phyloP scores from a whole-genome alignment of 1,284 basidiomycete species.

The Mycena sp. region DNA sequence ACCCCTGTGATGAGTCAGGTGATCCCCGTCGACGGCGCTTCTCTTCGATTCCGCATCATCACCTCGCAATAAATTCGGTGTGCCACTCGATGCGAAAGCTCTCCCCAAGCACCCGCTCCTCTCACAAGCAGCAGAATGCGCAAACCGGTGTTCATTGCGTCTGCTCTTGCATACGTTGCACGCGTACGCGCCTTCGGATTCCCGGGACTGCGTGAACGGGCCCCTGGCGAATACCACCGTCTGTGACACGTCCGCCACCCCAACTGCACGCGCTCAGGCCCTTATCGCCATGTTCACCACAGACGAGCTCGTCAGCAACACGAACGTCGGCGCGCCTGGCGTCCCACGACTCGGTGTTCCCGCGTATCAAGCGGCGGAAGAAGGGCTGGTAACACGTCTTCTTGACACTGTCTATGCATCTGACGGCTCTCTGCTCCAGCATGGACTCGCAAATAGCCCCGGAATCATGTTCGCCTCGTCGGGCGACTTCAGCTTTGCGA shows the following conservation, averaged over 20 bases:
- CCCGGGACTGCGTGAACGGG: constrained; percentile 21
- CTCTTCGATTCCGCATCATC: background rate
- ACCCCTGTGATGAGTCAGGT: background rate
- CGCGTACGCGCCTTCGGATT: background rate
- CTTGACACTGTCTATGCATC: background rate
- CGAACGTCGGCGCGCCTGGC: constrained; percentile 56
- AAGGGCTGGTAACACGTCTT: constrained; percentile 46
- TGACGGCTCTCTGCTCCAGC: no score
- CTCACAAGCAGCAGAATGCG: background rate
- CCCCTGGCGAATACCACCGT: constrained; percentile 47
- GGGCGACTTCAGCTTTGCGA: constrained; percentile 61
- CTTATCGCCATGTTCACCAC: constrained; percentile 57
- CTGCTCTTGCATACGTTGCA: background rate
- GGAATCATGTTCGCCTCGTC: constrained; percentile 57
- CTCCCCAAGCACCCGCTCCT: background rate
- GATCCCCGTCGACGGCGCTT: background rate
- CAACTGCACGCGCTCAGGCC: constrained; percentile 56
- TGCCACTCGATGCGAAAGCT: background rate
- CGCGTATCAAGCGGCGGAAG: constrained; percentile 20
- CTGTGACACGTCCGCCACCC: constrained; percentile 56
- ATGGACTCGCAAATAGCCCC: constrained; percentile 44
- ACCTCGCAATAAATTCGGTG: background rate
- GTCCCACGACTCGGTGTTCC: constrained; percentile 41
- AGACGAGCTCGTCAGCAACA: constrained; percentile 59
- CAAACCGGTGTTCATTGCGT: background rate